These are phyloP conservation scores for Hordeum marinum DNA, from an alignment of 176 grass and related monocot genomes.

Conservation along the genomic window DNA sequence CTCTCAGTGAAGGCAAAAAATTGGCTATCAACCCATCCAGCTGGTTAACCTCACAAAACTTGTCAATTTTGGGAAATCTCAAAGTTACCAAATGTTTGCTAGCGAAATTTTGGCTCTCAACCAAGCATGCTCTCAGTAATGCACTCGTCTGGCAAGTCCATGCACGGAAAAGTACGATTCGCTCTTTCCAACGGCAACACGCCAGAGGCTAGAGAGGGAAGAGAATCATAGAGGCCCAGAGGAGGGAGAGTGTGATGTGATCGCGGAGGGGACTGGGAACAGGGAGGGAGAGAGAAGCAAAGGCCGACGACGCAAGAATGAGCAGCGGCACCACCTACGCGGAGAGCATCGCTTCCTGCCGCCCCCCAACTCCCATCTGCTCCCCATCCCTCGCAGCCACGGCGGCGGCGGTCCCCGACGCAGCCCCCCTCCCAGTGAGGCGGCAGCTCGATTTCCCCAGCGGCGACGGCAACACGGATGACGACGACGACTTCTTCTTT, in stretches of 20 bases:
- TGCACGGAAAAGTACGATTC: neutral
- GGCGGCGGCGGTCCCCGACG: neutral
- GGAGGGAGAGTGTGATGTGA: neutral
- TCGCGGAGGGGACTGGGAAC: neutral
- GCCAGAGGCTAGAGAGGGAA: neutral
- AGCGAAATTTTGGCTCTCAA: neutral
- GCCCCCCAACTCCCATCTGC: neutral
- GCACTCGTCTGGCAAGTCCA: neutral
- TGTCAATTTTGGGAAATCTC: no score
- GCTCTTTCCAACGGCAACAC: neutral
- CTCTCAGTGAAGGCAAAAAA: no score
- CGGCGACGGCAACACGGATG: neutral
- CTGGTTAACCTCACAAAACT: no score
- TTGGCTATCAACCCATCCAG: no score
- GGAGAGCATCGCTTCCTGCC: constrained; percentile 36
- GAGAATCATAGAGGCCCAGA: neutral
- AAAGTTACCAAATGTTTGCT: no score
- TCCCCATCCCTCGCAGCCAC: neutral
- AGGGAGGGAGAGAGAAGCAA: neutral
- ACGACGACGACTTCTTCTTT: neutral
- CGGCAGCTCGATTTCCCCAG: constrained; percentile 26
- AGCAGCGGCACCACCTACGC: constrained; percentile 21
- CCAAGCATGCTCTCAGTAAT: neutral
- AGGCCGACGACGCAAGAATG: neutral
- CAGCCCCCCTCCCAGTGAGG: constrained; percentile 1